Evolutionary conservation across 2,329 filamentous ascomycete genomes (phyloP), one percentile per base, ranked within the genome.

Genomic region (Stromatinia cepivora): DNA sequence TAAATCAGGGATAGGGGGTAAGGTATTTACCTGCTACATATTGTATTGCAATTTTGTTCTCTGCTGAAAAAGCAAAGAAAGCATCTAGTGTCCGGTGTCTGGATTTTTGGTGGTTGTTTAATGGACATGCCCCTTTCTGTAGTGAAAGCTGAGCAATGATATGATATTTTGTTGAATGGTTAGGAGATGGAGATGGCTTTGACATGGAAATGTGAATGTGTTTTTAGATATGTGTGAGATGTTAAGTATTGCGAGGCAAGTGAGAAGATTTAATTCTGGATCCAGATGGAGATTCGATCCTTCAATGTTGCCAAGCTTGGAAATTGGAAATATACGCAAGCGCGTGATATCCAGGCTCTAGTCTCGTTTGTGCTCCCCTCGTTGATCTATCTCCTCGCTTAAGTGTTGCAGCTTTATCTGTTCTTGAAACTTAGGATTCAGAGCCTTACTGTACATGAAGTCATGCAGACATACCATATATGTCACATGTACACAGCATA

Each of bases 51-150:
- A 39, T 52, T 61, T 25, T 28, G 31, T 63, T 39, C 61, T 52
- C 36, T 20, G 61, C 45, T 52, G 46, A 9, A 48, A 63, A 63
- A 36, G 45, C 28, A 50, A 36, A 50, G 59, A 50, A 36, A 28
- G 61, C 61, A 39, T 52, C 17, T 31, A 63, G 61, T 46, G 61
- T 63, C 50, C 15, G 61, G 61, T 22, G 61, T 63, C 8, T 59
- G n/a, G 25, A 63, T 8, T 17, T 50, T 62, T 36, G 46, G 59
- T 52, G 50, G n/a, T 52, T 63, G 7, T 63, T 63, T 28, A 25
- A 39, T 25, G 61, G 61, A 46, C 46, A 63, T 63, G 52, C 61
- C 61, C 61, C 28, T 39, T 52, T 63, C 22, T 63, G 50, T 13
- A 52, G 13, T 52, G 22, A 52, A 52, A 52, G 45, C 50, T 2